Evolutionary conservation across 768 basidiomycete genomes (phyloP), one percentile per base, ranked within the genome.

Genomic region (Neoboletus subvelutipes): DNA sequence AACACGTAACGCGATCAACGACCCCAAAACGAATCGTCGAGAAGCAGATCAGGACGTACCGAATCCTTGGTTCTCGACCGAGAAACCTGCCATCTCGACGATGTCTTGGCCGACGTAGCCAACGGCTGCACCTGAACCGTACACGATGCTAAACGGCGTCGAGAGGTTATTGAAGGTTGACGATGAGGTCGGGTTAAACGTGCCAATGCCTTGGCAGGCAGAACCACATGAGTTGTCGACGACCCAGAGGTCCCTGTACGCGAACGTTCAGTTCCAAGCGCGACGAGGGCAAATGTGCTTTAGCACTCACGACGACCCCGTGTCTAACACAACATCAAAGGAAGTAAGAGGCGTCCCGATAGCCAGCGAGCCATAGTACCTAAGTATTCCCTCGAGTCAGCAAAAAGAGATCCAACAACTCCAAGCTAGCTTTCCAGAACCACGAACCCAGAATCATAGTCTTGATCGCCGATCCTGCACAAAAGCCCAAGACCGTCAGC

Each of bases 381-480:
- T 72, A 37, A n/a, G 31, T 2, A 9, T 50, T 4, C 0, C n/a
- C 18, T 15, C 12, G 29, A 7, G 52, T 65, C 41, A 61, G 48
- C 20, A 49, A 37, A 42, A 6, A 12, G 15, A 15, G n/a, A 20
- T 22, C 11, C 28, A 3, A 39, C 29, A n/a, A 28, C 0, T 11
- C 31, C 9, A 31, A 11, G 31, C 55, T 22, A 28, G 20, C 5
- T 15, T 8, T 28, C n/a, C 28, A 9, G 10, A 56, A 51, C 2
- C 28, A 64, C 77, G 49, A 63, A 84, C 85, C 80, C 83, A 13
- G 87, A 85, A 70, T 92, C 90, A 15, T 75, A 69, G 39, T 78
- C 77, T 70, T 90, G 86, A 64, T 88, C 84, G 18, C 80, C 77
- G 18, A 89, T 69, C 49, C 88, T 90, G 60, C 15, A 33, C 18